These are phyloP conservation scores for Erythrophleum ivorense DNA, from an alignment of 331 rosid genomes.

Conservation along the genomic window DNA sequence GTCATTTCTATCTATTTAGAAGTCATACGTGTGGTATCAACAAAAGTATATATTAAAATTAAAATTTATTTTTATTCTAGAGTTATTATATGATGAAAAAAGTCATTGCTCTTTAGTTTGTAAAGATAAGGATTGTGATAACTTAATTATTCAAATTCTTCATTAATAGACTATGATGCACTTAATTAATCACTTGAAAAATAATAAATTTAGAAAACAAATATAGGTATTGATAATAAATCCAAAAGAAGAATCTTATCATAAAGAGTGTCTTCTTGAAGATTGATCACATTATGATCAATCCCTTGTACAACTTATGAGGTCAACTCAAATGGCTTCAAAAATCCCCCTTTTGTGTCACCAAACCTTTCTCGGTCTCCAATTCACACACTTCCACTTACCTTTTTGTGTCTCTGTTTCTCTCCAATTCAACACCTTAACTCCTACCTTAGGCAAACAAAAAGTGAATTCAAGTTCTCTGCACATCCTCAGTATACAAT, in stretches of 20 bases:
- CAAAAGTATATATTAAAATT: neutral
- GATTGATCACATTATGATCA: neutral
- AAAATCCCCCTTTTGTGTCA: neutral
- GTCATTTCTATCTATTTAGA: neutral
- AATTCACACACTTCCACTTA: neutral
- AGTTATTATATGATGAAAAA: neutral
- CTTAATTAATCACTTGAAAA: neutral
- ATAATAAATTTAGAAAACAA: neutral
- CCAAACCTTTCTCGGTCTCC: neutral
- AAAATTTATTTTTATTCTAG: neutral
- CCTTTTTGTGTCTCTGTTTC: neutral
- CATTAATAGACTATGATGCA: neutral
- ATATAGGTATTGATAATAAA: neutral
- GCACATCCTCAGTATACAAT: too few species aligned
- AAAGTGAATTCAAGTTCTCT: too few species aligned
- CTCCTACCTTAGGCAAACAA: neutral
- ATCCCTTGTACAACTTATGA: neutral
- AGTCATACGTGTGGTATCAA: neutral
- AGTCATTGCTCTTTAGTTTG: neutral
- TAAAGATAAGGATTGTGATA: neutral
- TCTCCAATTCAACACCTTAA: neutral
- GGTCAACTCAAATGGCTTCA: constrained; percentile 2
- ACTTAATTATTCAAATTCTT: neutral
- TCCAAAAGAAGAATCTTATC: too few species aligned
- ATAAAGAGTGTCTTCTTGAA: neutral